Evolutionary conservation across 176 grass and related monocot genomes (phyloP), one percentile per base, ranked within the genome.

Genomic region (Thalia dealbata): DNA sequence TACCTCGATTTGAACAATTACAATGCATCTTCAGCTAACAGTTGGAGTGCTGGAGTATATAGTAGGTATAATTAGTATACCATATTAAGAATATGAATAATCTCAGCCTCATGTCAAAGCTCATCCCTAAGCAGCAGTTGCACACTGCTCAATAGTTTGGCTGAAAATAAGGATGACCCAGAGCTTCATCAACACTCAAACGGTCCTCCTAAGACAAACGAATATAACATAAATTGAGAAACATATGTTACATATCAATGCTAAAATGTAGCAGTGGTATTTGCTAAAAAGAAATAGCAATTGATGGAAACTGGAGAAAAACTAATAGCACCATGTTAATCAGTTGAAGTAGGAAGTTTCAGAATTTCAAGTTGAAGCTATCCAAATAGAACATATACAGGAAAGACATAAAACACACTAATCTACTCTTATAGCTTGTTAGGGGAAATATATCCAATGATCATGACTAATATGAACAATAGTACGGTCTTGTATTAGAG

Each of bases 141-240:
- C 38, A 23, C 32, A 24, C 50, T 29, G 12, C 18, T 75, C 63
- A 22, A 48, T 63, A 21, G n/a, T 75, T 56, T 45, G 35, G 75
- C 77, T 92, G 80, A 75, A 97, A 97, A 61, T 97, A 97, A 55
- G 95, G 87, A 80, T 97, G 95, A 58, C 61, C 86, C 52, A 97
- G 70, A 65, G 85, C 90, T 82, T 97, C 95, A 75, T 97, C 90
- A 16, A 92, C 81, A 71, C 73, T 92, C 74, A 97, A 68, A 19
- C 90, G 87, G 56, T 82, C 90, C 76, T 97, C 93, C 93, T 97
- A 79, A 79, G 22, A 76, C 8, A 62, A 42, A 23, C 22, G 30
- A 64, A 78, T 14, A 10, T 8, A 48, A 8, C 45, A 48, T 6
- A 60, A 16, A 41, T 21, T 43, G 15, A 0, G 55, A 38, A 75